Conservation (phyloP, 2,329 filamentous ascomycete species). For the Niveomyces coronatus region DNA sequence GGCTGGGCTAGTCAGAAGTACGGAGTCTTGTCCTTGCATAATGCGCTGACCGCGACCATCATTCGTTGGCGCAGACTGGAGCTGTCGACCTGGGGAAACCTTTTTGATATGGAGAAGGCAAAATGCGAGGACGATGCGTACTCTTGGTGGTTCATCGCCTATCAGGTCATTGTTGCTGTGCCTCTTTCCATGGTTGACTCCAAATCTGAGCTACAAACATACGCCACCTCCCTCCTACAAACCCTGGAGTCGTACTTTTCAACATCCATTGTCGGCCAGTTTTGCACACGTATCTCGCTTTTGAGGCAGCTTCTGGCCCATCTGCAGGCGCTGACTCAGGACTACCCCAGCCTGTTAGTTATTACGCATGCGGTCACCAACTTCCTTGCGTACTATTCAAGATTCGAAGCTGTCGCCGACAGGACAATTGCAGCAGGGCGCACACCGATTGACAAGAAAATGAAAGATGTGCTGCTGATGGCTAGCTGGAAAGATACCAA, state of each 20-base stretch:
- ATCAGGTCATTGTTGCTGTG: conserved; percentile 74
- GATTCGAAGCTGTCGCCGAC: conserved; percentile 56
- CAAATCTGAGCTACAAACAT: conserved; percentile 47
- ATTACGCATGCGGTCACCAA: conserved; percentile 61
- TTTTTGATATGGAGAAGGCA: conserved; percentile 74
- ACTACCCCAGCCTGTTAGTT: conserved; percentile 46
- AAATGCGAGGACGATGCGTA: conserved; percentile 69
- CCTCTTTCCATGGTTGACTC: conserved; percentile 56
- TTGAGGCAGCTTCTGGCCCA: conserved; percentile 57
- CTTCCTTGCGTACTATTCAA: conserved; percentile 64
- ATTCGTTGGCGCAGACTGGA: conserved; percentile 87
- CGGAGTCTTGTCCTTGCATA: conserved; percentile 59
- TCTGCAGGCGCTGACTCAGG: conserved; percentile 47
- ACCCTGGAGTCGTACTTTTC: conserved; percentile 72
- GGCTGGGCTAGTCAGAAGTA: conserved; percentile 77
- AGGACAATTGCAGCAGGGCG: conserved; percentile 60
- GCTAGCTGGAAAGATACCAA: conserved; percentile 99
- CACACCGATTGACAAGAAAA: conserved; percentile 71
- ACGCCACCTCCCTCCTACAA: conserved; percentile 59
- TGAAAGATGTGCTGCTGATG: conserved; percentile 85
- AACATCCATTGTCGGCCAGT: conserved; percentile 74
- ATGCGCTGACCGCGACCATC: conserved; percentile 68
- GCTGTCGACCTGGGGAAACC: conserved; percentile 78
- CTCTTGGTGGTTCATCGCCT: conserved; percentile 95
- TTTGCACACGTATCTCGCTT: conserved; percentile 58